Percentiles rank a stretch among this genome's conserved stretches.
These are phyloP conservation scores for Chrysanthemum lavandulifolium DNA, from an alignment of 129 eudicot genomes.

Conservation along the genomic window DNA sequence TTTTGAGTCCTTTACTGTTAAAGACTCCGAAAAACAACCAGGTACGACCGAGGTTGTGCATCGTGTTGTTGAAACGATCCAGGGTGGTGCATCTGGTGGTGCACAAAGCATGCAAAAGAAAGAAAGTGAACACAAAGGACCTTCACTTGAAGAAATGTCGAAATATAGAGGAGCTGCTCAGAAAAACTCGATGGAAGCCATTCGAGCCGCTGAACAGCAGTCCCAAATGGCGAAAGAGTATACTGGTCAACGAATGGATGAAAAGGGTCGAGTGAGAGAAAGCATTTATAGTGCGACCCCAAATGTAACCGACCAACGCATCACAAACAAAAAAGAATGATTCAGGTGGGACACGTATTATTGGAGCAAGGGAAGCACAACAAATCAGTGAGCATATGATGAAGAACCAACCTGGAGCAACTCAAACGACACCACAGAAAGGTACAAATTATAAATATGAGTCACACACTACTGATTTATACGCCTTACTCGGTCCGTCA, in stretches of 20 bases:
- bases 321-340: neutral
- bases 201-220: slow-evolving; percentile 58
- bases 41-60: slow-evolving; percentile 10
- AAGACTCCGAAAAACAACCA: slow-evolving; percentile 14
- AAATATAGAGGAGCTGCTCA: slow-evolving; percentile 52
- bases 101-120: neutral
- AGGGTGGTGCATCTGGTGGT: neutral
- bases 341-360: neutral
- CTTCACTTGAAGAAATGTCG: slow-evolving; percentile 49
- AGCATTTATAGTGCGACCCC: neutral
- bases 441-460: neutral
- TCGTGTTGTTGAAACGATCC: slow-evolving; percentile 13
- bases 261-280: neutral
- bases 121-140: neutral
- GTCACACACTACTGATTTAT: too few relatives aligned
- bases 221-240: slow-evolving; percentile 33
- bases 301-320: neutral
- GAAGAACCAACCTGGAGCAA: neutral
- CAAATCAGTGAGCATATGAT: slow-evolving; percentile 26
- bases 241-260: slow-evolving; percentile 3
- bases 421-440: neutral
- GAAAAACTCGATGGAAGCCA: slow-evolving; percentile 64
- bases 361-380: neutral
- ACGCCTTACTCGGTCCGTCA: too few relatives aligned
- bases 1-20: slow-evolving; percentile 50